Conservation (phyloP, 345 rosid genomes). For the Eucalyptus brandiana region DNA sequence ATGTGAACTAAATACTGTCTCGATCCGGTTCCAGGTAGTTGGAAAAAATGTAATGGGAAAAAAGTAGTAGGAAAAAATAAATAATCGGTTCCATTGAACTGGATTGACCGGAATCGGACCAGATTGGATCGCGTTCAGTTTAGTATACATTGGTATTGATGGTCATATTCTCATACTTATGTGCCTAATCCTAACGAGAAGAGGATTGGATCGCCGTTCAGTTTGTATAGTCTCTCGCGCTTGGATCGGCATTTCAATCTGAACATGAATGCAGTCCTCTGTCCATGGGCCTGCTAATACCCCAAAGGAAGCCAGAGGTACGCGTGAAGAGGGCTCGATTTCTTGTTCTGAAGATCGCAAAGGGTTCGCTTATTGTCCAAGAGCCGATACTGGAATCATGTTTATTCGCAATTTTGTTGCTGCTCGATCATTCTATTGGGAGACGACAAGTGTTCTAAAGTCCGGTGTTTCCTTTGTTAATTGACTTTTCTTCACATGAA, state of each 20-base stretch:
- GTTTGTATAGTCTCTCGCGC: not conserved
- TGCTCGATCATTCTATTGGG: not conserved
- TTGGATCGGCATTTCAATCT: not conserved
- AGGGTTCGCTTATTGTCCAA: not conserved
- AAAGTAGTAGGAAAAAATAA: no score
- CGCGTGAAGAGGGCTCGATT: not conserved
- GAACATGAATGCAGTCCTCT: not conserved
- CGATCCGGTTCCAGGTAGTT: fast-evolving
- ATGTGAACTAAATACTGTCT: no score
- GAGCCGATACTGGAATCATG: not conserved
- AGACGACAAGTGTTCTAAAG: not conserved
- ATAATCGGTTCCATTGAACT: no score
- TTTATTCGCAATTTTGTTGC: not conserved
- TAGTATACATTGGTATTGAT: not conserved
- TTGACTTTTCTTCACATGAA: not conserved
- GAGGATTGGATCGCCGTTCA: not conserved
- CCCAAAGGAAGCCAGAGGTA: not conserved
- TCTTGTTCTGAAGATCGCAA: not conserved
- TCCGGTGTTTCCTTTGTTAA: not conserved
- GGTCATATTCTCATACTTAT: not conserved
- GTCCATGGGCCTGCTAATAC: not conserved
- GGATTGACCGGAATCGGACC: no score
- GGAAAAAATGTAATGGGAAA: no score
- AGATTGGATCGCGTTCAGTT: no score
- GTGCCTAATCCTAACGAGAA: not conserved